A percentile compares a stretch with the other conserved stretches of the same genome.
Evolutionary conservation across 805 yeast genomes (phyloP).

Genomic region (Candida dendrica): DNA sequence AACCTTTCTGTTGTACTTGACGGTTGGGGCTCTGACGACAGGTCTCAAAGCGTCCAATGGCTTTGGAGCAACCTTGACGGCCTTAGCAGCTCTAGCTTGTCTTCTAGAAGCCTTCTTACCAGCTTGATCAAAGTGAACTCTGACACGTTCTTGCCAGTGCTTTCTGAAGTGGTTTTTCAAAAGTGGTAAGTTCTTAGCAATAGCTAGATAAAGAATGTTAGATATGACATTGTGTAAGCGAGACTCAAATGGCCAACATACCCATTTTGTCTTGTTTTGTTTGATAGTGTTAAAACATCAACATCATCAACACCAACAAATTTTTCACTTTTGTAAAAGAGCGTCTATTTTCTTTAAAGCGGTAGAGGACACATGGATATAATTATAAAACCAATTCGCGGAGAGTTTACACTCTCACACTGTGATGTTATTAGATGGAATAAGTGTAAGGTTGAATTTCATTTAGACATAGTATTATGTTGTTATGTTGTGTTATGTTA

Average conservation of each 20-base stretch:
- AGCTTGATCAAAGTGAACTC: constrained; percentile 99
- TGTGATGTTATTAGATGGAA: too few species aligned
- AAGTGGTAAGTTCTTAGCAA: constrained; percentile 97
- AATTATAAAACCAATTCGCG: too few species aligned
- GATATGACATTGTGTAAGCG: not conserved
- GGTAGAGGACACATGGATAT: too few species aligned
- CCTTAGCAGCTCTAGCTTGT: constrained; percentile 86
- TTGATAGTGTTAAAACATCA: not conserved
- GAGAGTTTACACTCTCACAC: too few species aligned
- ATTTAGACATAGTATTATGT: too few species aligned
- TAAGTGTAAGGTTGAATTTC: too few species aligned
- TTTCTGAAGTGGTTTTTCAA: constrained; percentile 99
- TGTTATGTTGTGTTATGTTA: too few species aligned
- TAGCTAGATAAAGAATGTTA: constrained; percentile 59
- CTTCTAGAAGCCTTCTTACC: constrained; percentile 98
- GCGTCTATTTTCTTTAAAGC: not conserved
- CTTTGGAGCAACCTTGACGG: constrained; percentile 94
- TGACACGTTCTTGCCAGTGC: constrained; percentile 99
- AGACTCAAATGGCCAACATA: not conserved
- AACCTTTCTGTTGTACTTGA: constrained; percentile 98
- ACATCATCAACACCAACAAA: not conserved
- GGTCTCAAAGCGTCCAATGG: constrained; percentile 97
- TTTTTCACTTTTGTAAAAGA: not conserved
- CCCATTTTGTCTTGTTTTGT: constrained; percentile 1
- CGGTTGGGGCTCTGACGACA: constrained; percentile 98